phyloP scores from a whole-genome alignment of 345 rosid species.

The Salix arbutifolia region DNA sequence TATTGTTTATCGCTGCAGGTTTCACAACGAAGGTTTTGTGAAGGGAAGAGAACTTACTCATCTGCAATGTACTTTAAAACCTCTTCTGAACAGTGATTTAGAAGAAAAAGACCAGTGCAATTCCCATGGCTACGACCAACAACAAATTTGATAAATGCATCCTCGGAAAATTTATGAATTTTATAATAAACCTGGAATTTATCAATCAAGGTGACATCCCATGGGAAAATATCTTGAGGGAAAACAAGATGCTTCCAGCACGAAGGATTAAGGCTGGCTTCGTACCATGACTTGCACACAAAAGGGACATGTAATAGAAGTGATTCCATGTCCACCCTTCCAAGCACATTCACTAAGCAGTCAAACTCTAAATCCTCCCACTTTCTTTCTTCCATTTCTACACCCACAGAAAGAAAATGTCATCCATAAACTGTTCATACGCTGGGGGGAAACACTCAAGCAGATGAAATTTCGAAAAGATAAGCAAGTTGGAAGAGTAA shows the following conservation, averaged over 20 bases:
- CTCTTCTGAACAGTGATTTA: too few species aligned
- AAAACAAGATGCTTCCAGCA: slow-evolving; percentile 7
- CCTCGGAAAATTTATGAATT: neutral
- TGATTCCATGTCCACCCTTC: slow-evolving; percentile 5
- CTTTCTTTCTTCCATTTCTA: slow-evolving; percentile 2
- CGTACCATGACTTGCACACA: slow-evolving; percentile 15
- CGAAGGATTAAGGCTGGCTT: neutral
- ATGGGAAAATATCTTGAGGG: neutral
- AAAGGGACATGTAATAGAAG: slow-evolving; percentile 11
- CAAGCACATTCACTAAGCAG: slow-evolving; percentile 6
- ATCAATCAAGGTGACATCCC: neutral
- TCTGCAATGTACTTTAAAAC: too few species aligned
- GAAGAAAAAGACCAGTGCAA: neutral
- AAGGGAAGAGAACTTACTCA: too few species aligned
- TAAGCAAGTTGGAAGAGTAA: too few species aligned
- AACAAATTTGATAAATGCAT: neutral
- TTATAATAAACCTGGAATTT: neutral
- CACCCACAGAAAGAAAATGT: neutral
- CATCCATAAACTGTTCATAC: too few species aligned
- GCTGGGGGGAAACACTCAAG: too few species aligned
- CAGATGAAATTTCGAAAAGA: too few species aligned
- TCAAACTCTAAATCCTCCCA: slow-evolving; percentile 13
- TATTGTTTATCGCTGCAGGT: too few species aligned
- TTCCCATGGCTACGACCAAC: neutral
- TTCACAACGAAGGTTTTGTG: too few species aligned